Evolutionary conservation across 805 yeast genomes (phyloP).

Genomic region (Starmerella lactis-condensi): DNA sequence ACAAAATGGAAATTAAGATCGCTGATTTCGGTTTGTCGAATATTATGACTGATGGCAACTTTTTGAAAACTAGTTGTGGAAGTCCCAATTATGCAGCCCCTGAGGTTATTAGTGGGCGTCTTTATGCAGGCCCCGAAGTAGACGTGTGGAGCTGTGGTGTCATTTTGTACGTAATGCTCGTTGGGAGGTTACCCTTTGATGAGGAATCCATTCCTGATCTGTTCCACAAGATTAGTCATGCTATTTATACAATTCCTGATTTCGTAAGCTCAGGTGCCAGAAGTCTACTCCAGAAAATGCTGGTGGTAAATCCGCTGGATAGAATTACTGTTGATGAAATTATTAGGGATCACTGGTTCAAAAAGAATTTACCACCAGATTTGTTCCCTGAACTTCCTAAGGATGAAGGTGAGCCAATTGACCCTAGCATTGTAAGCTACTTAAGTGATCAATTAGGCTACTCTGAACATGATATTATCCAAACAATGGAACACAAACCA

Average conservation of each 20-base stretch:
- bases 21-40: conserved; percentile 92
- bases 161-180: conserved; percentile 81
- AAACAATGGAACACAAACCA: conserved; percentile 30
- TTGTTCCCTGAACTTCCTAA: conserved; percentile 39
- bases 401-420: conserved; percentile 24
- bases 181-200: conserved; percentile 89
- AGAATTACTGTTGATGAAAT: conserved; percentile 85
- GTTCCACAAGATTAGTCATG: conserved; percentile 80
- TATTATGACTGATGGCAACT: conserved; percentile 95
- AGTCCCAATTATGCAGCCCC: conserved; percentile 97
- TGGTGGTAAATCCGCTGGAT: conserved; percentile 84
- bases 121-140: conserved; percentile 95
- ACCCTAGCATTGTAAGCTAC: conserved; percentile 58
- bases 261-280: conserved; percentile 75
- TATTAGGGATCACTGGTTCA: conserved; percentile 89
- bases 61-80: conserved; percentile 86
- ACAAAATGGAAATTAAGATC: conserved; percentile 76
- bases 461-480: conserved; percentile 58
- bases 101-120: conserved; percentile 82
- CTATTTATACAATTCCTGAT: conserved; percentile 79
- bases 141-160: conserved; percentile 98
- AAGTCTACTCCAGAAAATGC: conserved; percentile 65
- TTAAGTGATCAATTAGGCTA: conserved; percentile 76
- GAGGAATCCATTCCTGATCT: conserved; percentile 90
- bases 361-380: conserved; percentile 59